Conservation (phyloP, 2,329 filamentous ascomycete species). For the Mycosphaerelloides madeirae region DNA sequence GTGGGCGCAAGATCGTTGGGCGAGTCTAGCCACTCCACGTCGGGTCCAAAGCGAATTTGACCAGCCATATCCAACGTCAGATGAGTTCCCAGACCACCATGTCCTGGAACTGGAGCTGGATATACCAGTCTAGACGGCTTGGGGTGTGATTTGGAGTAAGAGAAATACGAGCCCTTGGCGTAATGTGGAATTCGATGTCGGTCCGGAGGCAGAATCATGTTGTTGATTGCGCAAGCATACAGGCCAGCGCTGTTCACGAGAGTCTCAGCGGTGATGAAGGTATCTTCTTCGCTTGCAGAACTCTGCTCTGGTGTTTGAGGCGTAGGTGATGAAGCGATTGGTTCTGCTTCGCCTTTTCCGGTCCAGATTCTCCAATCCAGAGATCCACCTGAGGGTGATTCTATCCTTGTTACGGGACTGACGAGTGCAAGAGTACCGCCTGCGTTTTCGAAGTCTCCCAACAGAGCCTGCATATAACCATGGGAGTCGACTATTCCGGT, state of each 20-base stretch:
- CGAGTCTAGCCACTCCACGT: slow-evolving; percentile 84
- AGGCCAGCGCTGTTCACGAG: slow-evolving; percentile 85
- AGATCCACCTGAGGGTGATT: slow-evolving; percentile 36
- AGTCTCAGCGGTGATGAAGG: slow-evolving; percentile 64
- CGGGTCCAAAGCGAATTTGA: slow-evolving; percentile 83
- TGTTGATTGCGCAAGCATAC: slow-evolving; percentile 69
- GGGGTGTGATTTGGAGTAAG: slow-evolving; percentile 64
- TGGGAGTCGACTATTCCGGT: slow-evolving; percentile 93
- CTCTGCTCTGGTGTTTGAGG: slow-evolving; percentile 25
- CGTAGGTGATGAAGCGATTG: slow-evolving; percentile 19
- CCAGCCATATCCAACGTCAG: slow-evolving; percentile 85
- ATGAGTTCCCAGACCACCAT: slow-evolving; percentile 84
- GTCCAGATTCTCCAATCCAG: slow-evolving; percentile 67
- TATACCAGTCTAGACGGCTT: slow-evolving; percentile 73
- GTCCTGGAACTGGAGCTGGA: slow-evolving; percentile 75
- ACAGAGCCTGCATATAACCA: slow-evolving; percentile 73
- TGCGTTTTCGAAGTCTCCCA: slow-evolving; percentile 68
- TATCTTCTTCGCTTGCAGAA: slow-evolving; percentile 36
- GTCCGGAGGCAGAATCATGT: slow-evolving; percentile 65
- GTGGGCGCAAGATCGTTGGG: slow-evolving; percentile 59
- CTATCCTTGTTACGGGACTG: slow-evolving; percentile 60
- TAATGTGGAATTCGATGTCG: slow-evolving; percentile 63
- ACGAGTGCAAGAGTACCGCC: slow-evolving; percentile 71
- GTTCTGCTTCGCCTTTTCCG: slow-evolving; percentile 15
- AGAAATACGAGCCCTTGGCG: slow-evolving; percentile 95